Conservation (phyloP, 2,329 filamentous ascomycete species). For the Didymella segeticola region DNA sequence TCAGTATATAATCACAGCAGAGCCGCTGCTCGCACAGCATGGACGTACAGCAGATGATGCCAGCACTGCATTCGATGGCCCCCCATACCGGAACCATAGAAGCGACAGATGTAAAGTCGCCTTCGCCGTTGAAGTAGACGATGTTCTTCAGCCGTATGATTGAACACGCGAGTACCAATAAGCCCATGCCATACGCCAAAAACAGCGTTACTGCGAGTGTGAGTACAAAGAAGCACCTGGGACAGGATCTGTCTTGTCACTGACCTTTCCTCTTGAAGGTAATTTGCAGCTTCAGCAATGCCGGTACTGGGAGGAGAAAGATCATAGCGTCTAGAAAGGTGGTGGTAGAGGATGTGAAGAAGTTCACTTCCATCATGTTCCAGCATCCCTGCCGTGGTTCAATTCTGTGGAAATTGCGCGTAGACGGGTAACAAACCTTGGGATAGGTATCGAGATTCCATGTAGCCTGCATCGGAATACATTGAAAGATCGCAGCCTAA, state of each 20-base stretch:
- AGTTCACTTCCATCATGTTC: not conserved
- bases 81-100: slow-evolving; percentile 2
- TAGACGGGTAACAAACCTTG: not conserved
- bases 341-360: not conserved
- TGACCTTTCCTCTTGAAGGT: not conserved
- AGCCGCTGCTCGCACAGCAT: too few species aligned
- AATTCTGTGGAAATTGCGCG: not conserved
- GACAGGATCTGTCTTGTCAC: not conserved
- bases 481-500: not conserved
- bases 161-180: not conserved
- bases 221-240: not conserved
- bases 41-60: slow-evolving; percentile 1
- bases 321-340: not conserved
- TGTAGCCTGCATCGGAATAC: not conserved
- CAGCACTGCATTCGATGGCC: not conserved
- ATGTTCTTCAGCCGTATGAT: not conserved
- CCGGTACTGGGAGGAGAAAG: not conserved
- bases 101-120: not conserved
- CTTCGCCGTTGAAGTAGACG: not conserved
- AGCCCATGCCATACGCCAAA: not conserved
- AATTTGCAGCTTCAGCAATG: not conserved
- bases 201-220: not conserved
- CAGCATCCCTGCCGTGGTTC: not conserved
- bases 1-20: too few species aligned
- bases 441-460: not conserved